Conservation (phyloP, 2,329 filamentous ascomycete genomes). For the Fusarium proliferatum region DNA sequence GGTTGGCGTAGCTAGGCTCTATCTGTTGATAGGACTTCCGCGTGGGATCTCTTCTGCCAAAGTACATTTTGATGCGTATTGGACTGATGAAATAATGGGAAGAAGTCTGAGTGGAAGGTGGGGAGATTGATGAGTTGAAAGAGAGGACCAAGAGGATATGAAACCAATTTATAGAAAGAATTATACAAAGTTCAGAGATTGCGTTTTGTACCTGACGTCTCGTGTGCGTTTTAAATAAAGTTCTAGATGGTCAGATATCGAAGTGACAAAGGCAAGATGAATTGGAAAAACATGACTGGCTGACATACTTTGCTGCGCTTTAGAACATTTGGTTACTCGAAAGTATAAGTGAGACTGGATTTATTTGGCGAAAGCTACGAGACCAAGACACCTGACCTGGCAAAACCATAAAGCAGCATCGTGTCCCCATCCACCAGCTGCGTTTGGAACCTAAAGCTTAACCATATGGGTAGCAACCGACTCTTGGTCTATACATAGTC, state of each 20-base stretch:
- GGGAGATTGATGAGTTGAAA: neutral
- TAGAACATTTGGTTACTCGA: accelerated
- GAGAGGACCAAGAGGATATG: neutral
- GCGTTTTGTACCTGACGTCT: accelerated
- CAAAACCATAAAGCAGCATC: accelerated
- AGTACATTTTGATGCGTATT: neutral
- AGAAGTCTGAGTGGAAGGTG: accelerated
- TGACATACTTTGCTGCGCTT: accelerated
- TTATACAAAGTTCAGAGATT: too few relatives aligned
- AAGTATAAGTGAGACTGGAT: neutral
- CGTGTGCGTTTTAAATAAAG: accelerated
- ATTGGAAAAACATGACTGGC: neutral
- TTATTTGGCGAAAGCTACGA: neutral
- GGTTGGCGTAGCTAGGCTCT: neutral
- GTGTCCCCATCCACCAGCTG: neutral
- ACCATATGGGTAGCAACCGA: neutral
- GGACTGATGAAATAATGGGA: accelerated
- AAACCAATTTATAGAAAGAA: neutral
- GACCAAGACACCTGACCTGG: too few relatives aligned
- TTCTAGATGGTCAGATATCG: accelerated
- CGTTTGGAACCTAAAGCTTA: neutral
- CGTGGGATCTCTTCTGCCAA: too few relatives aligned
- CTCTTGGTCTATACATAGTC: neutral
- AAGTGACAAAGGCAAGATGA: accelerated
- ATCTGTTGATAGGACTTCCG: too few relatives aligned